These are phyloP conservation scores for Lathyrus tuberosus DNA, from an alignment of 306 rosid genomes.

Conservation along the genomic window DNA sequence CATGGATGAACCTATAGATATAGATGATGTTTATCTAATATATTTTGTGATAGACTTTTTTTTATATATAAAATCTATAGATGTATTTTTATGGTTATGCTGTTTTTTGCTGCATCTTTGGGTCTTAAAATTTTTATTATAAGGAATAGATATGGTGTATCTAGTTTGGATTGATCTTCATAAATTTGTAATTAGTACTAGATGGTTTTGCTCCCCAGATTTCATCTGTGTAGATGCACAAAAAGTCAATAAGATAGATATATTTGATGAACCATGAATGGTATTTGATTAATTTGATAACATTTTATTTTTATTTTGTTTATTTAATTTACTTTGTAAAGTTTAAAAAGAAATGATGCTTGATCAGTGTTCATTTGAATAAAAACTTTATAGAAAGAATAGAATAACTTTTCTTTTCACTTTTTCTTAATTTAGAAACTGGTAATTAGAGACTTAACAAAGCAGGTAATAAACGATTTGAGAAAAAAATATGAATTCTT, in stretches of 20 bases:
- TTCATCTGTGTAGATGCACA: neutral
- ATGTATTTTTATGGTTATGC: slow-evolving; percentile 21
- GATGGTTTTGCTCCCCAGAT: neutral
- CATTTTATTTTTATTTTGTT: slow-evolving; percentile 15
- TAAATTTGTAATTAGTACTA: slow-evolving; percentile 4
- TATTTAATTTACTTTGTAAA: slow-evolving; percentile 5
- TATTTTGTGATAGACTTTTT: slow-evolving; percentile 7
- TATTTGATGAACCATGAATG: slow-evolving; percentile 1
- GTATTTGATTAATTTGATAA: neutral
- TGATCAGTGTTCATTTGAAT: neutral
- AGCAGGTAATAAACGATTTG: no score
- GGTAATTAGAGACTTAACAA: no score
- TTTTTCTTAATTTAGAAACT: no score
- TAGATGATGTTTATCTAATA: slow-evolving; percentile 13
- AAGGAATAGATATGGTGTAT: slow-evolving; percentile 8
- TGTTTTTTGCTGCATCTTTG: slow-evolving; percentile 39
- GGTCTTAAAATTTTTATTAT: slow-evolving; percentile 16
- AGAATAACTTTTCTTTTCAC: no score
- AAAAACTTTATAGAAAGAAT: neutral
- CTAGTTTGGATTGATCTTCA: slow-evolving; percentile 26
- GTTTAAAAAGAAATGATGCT: slow-evolving; percentile 7
- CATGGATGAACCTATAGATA: slow-evolving; percentile 31
- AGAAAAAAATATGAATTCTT: no score
- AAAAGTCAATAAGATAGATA: neutral
- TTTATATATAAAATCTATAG: neutral